Evolutionary conservation across 345 rosid species (phyloP), one percentile per base, ranked within the genome.

Genomic region (Brassica juncea): DNA sequence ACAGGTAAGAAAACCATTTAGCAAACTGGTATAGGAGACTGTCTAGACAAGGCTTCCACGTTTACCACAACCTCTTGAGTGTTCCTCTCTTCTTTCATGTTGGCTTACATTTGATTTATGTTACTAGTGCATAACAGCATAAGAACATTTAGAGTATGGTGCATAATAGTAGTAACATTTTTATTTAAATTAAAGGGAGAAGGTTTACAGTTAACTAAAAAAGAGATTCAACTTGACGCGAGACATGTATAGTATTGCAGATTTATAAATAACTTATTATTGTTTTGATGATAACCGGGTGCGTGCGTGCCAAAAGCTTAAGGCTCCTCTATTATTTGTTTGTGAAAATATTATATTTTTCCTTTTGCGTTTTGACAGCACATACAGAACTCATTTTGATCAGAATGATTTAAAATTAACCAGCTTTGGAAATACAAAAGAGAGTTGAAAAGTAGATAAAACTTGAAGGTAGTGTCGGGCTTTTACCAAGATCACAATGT

Each of bases 401-500:
- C 30, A 15, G 28, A 61, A 27, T 42, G 59, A 60, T 39, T 47
- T 47, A 2, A 63, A 73, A 49, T 19, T 47, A 31, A 31, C 52
- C 23, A 49, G 2, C 7, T 73, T 62, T 12, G 23, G 10, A 64
- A 32, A 64, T 70, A 31, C 16, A 6, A 49, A 23, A 49, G 6
- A 19, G 39, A 49, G 8, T 12, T 11, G 5, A 28, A 61, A 34
- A 9, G 34, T 73, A 73, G 44, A 49, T 63, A 72, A 28, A 73
- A 74, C 23, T 21, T 47, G 69, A 30, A 44, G 28, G 27, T 59
- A 62, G 4, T 25, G 42, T 71, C 72, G 66, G 73, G 73, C 62
- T 30, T 57, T 44, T 58, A 78, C 69, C 68, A 58, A 78, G 2
- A 66, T 72, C 54, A 32, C 62, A 66, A 8, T 66, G 61, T 37